A percentile compares a stretch with the other conserved stretches of the same genome.
These are phyloP conservation scores for Kuraishia ogatae DNA, from an alignment of 805 yeast genomes.

Conservation along the genomic window DNA sequence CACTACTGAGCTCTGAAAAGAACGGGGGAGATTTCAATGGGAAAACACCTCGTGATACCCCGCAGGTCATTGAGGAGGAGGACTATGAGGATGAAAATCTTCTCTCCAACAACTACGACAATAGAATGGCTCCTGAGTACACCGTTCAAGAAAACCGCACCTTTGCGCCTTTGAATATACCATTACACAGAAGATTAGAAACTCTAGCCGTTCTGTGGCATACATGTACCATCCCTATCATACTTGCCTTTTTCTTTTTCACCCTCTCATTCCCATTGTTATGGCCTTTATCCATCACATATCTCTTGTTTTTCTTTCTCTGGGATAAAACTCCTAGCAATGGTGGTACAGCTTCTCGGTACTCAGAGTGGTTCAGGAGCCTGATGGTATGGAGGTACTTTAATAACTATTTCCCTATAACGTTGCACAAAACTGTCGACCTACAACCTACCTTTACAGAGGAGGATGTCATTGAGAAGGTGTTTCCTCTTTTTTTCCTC, in stretches of 20 bases:
- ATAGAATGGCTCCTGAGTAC: not conserved
- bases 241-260: conserved; percentile 45
- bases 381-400: conserved; percentile 61
- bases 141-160: conserved; percentile 1
- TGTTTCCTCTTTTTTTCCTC: conserved; percentile 5
- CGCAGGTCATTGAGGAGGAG: not conserved
- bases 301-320: conserved; percentile 47
- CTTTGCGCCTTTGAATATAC: conserved; percentile 49
- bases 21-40: not conserved
- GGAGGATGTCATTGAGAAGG: conserved; percentile 4
- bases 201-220: conserved; percentile 70
- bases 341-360: conserved; percentile 57
- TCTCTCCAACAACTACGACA: conserved; percentile 2
- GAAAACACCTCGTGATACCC: not conserved
- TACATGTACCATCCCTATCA: conserved; percentile 56
- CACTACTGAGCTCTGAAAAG: too few relatives aligned
- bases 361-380: conserved; percentile 48
- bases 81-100: conserved; percentile 1
- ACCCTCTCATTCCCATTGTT: conserved; percentile 48
- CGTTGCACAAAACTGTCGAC: conserved; percentile 56
- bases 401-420: conserved; percentile 74
- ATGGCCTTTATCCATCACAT: conserved; percentile 65
- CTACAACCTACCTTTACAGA: conserved; percentile 63
- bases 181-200: conserved; percentile 49
- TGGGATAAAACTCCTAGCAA: conserved; percentile 63